Conservation (phyloP, 805 yeast species). For the Cyberlindnera lachancei region DNA sequence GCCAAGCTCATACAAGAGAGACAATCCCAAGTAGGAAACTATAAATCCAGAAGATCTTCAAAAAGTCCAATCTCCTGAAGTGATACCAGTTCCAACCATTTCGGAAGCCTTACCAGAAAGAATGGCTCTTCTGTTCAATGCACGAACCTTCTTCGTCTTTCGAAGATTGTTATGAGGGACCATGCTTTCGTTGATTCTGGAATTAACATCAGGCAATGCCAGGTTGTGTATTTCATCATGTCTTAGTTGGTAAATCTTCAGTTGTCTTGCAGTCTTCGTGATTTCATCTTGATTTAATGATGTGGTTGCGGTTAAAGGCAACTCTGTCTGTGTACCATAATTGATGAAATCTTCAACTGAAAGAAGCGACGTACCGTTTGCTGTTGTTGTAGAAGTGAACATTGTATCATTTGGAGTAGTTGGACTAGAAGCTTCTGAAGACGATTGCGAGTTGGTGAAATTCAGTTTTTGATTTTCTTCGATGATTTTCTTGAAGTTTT, state of each 20-base stretch:
- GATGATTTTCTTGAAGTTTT: constrained; percentile 21
- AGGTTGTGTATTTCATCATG: constrained; percentile 23
- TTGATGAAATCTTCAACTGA: constrained; percentile 17
- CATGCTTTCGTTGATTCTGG: constrained; percentile 19
- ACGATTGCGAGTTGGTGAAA: constrained; percentile 1
- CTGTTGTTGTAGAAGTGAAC: too few species aligned
- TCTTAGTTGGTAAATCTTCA: constrained; percentile 22
- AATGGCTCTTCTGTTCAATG: constrained; percentile 24
- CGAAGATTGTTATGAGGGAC: constrained; percentile 3
- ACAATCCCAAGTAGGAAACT: too few species aligned
- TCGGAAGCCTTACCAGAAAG: constrained; percentile 22
- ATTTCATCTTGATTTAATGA: too few species aligned
- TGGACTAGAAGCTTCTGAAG: constrained; percentile 5
- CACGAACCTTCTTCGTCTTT: constrained; percentile 13
- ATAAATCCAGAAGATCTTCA: background rate
- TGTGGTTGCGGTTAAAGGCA: too few species aligned
- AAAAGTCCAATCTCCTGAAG: constrained; percentile 17
- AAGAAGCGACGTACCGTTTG: too few species aligned
- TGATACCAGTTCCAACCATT: constrained; percentile 25
- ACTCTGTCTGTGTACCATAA: too few species aligned
- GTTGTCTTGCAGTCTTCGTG: too few species aligned
- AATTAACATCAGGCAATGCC: constrained; percentile 23
- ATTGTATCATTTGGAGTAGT: background rate
- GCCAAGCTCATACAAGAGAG: too few species aligned
- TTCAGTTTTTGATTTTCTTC: constrained; percentile 15